Base-by-base conservation (phyloP, 1,284 basidiomycete species). In the Heterobasidion annosum region DNA sequence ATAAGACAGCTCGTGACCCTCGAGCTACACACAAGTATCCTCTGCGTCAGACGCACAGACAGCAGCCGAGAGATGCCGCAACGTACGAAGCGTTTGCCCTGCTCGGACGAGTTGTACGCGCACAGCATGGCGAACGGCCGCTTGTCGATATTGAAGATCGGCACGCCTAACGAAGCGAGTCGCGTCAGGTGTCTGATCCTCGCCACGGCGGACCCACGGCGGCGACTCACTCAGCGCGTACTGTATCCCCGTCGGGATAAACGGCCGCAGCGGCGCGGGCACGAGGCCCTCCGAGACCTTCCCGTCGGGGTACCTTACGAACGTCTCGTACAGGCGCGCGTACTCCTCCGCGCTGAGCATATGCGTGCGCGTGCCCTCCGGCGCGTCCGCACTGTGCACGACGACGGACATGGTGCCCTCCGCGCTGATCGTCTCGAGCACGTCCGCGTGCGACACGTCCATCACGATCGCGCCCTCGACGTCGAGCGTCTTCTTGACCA, bases 81-180 rank as follows among this genome's bases (percentile, higher is more conserved):
- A 65, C 84, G 71, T 64, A 90, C 88, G 69, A 88, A 89, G 63
- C 90, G 83, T 64, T 89, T 88, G 9, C 81, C 78, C 60, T 89
- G 81, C 61, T 89, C 83, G 45, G 83, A 83, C 0, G 87, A 88
- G 66, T 88, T 91, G 69, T 95, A 97, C 3, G 92, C 93, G 63
- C 92, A 95, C 40, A 98, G 75, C 62, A 98, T 69, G 2, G 93
- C 93, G 64, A 98, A 98, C 0, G 94, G 93, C 54, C 88, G 84
- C 70, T 93, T 91, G 72, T 97, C 92, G 54, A 97, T 85, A 59
- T 95, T 95, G 68, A 92, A 95, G 50, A 98, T 89, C 1, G 94
- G 95, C 16, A 96, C 91, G 53, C 83, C 89, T 91, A 56, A 19
- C 18, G 34, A 53, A 8, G 16, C 12, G 34, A 45, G 8, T 7